Evolutionary conservation across 495 filamentous ascomycete genomes (phyloP).

Genomic region (Parathielavia appendiculata): DNA sequence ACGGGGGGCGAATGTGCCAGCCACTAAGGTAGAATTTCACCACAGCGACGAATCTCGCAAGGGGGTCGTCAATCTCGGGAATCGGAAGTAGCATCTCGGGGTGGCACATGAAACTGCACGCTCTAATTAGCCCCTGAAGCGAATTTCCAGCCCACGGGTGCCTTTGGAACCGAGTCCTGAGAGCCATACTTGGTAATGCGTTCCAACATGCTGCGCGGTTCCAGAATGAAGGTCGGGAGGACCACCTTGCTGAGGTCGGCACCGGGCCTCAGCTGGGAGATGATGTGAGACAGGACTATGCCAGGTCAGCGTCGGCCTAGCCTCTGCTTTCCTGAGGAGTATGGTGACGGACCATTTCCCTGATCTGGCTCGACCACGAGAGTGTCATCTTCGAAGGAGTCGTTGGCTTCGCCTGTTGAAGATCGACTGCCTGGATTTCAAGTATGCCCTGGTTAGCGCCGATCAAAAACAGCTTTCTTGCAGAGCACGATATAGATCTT

Average conservation of each 20-base stretch:
- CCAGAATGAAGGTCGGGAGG: slow-evolving; percentile 94
- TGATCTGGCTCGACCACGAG: slow-evolving; percentile 68
- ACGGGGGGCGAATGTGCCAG: slow-evolving; percentile 99
- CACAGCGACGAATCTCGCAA: slow-evolving; percentile 86
- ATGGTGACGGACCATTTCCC: slow-evolving; percentile 55
- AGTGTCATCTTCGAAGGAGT: slow-evolving; percentile 63
- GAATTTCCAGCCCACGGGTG: background rate
- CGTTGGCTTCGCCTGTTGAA: slow-evolving; percentile 36
- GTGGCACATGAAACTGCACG: slow-evolving; percentile 93
- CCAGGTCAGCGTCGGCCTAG: slow-evolving; percentile 3
- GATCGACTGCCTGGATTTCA: slow-evolving; percentile 44
- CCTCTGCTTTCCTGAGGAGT: background rate
- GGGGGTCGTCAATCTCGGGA: slow-evolving; percentile 79
- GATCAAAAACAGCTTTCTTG: background rate
- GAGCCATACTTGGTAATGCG: slow-evolving; percentile 85
- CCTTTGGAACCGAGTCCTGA: background rate
- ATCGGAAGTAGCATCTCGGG: slow-evolving; percentile 92
- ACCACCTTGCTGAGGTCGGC: slow-evolving; percentile 93
- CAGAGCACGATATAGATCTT: slow-evolving; percentile 11
- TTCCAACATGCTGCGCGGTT: slow-evolving; percentile 96
- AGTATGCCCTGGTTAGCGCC: slow-evolving; percentile 16
- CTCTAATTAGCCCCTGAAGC: slow-evolving; percentile 24
- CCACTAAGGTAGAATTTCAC: slow-evolving; percentile 97
- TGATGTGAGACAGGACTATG: slow-evolving; percentile 86
- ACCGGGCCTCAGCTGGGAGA: slow-evolving; percentile 91